A percentile compares a stretch with the other conserved stretches of the same genome.
Conservation (phyloP, 1,139 yeast species). For the Pichia sp. region DNA sequence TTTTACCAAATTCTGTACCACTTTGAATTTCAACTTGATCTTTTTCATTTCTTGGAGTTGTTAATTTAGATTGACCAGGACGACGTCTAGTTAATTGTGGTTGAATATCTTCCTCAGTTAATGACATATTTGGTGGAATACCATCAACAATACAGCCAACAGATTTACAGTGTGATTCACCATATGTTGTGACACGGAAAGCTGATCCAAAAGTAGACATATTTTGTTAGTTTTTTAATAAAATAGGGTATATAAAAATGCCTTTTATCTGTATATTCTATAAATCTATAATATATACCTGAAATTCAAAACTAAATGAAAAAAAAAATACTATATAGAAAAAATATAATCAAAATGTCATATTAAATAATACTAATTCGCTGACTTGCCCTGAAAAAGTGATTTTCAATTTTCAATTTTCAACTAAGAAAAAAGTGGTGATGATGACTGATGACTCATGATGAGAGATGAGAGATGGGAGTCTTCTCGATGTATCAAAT, state of each 20-base stretch:
- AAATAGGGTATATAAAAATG: background rate
- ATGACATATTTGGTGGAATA: constrained; percentile 88
- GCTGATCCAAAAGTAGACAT: constrained; percentile 64
- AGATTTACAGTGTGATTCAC: constrained; percentile 97
- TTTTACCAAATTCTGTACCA: constrained; percentile 86
- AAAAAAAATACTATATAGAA: too few relatives aligned
- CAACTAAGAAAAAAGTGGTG: background rate
- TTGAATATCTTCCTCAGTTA: constrained; percentile 84
- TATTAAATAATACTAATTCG: too few relatives aligned
- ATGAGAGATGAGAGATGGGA: too few relatives aligned
- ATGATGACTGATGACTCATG: background rate
- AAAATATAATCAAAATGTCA: too few relatives aligned
- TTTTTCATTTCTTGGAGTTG: constrained; percentile 94
- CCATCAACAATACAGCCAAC: constrained; percentile 99
- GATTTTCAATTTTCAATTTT: too few relatives aligned
- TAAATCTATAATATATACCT: too few relatives aligned
- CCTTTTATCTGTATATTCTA: too few relatives aligned
- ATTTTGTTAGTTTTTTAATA: background rate
- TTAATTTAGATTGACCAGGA: constrained; percentile 90
- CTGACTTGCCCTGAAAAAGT: too few relatives aligned
- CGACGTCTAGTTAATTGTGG: constrained; percentile 95
- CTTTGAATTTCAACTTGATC: constrained; percentile 90
- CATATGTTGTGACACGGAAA: constrained; percentile 85
- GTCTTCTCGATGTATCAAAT: too few relatives aligned
- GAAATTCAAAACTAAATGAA: too few relatives aligned